Percentiles rank a stretch among this genome's conserved stretches.
Conservation (phyloP, 2,329 filamentous ascomycete genomes). For the Paraconiothyrium sp. region DNA sequence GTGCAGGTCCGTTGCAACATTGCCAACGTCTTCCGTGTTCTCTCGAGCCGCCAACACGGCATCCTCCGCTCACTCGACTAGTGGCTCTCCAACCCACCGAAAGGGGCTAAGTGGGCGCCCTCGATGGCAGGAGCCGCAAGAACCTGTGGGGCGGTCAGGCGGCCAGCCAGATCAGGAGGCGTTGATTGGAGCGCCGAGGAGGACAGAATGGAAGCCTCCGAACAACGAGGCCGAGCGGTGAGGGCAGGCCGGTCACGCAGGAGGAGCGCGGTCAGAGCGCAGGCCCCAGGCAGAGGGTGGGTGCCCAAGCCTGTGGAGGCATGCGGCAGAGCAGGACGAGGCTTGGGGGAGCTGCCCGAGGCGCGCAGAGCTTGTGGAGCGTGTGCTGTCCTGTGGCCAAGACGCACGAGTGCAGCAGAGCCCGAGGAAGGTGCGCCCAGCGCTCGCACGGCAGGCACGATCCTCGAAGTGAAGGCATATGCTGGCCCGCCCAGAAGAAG, state of each 20-base stretch:
- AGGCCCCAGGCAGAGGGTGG: not conserved
- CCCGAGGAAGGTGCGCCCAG: not conserved
- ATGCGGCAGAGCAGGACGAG: not conserved
- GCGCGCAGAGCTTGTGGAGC: not conserved
- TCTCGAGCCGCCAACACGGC: conserved; percentile 17
- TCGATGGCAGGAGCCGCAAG: not conserved
- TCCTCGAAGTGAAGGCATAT: not conserved
- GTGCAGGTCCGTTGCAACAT: conserved; percentile 31
- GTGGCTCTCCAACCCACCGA: not conserved
- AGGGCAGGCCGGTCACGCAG: not conserved
- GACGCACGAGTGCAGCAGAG: not conserved
- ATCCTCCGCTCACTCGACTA: not conserved
- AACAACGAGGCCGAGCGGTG: too few species aligned
- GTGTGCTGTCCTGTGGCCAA: not conserved
- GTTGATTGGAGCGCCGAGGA: conserved; percentile 1
- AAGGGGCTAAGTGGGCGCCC: conserved; percentile 5
- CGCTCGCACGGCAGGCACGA: not conserved
- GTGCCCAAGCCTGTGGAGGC: not conserved
- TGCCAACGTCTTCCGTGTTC: conserved; percentile 25
- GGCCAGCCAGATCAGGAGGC: not conserved
- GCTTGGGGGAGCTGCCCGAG: not conserved
- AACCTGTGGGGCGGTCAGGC: not conserved
- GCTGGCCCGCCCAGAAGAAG: not conserved
- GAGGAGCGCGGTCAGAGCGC: not conserved
- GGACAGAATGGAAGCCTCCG: not conserved